Evolutionary conservation across 225 moss, liverwort and hornwort species (phyloP).

Genomic region (Neckera pumila): DNA sequence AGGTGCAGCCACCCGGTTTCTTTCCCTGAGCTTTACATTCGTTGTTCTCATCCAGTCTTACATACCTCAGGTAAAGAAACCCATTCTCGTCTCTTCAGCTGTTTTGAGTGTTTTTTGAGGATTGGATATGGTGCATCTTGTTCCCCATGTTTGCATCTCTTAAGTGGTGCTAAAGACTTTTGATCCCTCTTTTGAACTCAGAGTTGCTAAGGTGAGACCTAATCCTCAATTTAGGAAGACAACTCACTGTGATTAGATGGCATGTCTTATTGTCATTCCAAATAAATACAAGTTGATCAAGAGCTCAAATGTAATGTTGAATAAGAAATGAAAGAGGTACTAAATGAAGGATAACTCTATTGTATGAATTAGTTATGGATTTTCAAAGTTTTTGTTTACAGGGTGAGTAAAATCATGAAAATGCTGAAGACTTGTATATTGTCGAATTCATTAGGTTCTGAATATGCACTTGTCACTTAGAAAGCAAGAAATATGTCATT

Average conservation of each 20-base stretch:
- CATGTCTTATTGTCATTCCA: background rate
- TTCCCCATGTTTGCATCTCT: background rate
- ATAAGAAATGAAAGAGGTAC: too few relatives aligned
- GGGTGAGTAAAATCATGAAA: background rate
- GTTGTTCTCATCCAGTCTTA: background rate
- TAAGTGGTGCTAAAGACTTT: background rate
- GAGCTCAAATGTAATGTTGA: background rate
- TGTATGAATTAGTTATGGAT: background rate
- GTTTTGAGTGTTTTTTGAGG: background rate
- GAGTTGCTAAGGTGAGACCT: background rate
- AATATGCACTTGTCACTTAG: background rate
- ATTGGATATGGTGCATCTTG: background rate
- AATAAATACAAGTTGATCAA: background rate
- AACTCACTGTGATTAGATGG: background rate
- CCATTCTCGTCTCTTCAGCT: background rate
- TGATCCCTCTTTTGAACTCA: background rate
- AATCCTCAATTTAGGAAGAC: background rate
- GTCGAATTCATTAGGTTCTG: background rate
- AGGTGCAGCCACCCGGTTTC: slow-evolving; percentile 20
- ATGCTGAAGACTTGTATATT: background rate
- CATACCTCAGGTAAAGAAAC: background rate
- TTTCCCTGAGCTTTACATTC: background rate
- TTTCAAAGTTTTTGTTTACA: background rate
- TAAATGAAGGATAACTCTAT: too few relatives aligned
- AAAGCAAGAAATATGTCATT: background rate